Conservation (phyloP, 495 filamentous ascomycete genomes). For the Penicillium steckii region DNA sequence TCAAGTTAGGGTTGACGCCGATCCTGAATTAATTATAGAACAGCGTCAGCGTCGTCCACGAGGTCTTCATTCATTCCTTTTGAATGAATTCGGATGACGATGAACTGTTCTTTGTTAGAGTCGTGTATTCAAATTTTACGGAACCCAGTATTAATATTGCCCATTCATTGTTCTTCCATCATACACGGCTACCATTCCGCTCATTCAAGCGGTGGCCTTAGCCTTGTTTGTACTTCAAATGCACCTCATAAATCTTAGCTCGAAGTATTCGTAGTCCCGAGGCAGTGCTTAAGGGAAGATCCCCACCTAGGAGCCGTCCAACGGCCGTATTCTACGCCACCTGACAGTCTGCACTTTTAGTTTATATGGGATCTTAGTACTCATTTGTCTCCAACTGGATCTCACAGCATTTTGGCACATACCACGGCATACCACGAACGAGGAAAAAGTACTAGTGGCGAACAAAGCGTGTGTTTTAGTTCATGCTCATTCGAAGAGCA, state of each 20-base stretch:
- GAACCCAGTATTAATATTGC: too few relatives aligned
- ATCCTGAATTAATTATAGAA: slow-evolving; percentile 18
- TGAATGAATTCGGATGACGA: not conserved
- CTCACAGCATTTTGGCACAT: not conserved
- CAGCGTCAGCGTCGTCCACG: not conserved
- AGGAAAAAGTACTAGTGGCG: not conserved
- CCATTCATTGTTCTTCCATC: too few relatives aligned
- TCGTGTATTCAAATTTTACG: too few relatives aligned
- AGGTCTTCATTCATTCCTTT: not conserved
- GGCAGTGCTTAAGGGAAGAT: not conserved
- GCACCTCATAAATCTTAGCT: not conserved
- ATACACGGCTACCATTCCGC: too few relatives aligned
- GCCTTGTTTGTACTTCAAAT: not conserved
- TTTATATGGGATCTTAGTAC: not conserved
- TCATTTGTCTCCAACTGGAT: not conserved
- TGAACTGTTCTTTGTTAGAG: not conserved
- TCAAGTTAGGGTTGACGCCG: slow-evolving; percentile 11
- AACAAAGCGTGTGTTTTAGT: not conserved
- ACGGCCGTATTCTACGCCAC: not conserved
- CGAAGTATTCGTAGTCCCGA: not conserved
- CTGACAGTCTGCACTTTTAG: not conserved
- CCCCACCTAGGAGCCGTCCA: not conserved
- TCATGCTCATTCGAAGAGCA: slow-evolving; percentile 1
- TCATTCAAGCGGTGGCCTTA: too few relatives aligned
- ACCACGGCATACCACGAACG: not conserved